A percentile compares a stretch with the other conserved stretches of the same genome.
These are phyloP conservation scores for Rhodotorula sp. DNA, from an alignment of 1,284 basidiomycete species.

Conservation along the genomic window DNA sequence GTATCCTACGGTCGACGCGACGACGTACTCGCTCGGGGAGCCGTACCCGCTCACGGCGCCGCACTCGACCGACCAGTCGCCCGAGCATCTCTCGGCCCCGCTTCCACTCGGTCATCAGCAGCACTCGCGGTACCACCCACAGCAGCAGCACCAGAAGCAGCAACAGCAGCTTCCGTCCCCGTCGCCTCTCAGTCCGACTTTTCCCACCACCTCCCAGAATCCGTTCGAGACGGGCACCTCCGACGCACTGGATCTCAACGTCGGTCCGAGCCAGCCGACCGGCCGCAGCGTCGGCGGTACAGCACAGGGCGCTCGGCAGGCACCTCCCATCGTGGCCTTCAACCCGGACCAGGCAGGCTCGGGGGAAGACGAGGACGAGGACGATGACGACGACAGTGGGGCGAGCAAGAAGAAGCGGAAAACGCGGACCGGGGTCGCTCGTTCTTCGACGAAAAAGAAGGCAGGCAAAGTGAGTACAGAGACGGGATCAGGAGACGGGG, in stretches of 20 bases:
- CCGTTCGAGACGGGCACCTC: not conserved
- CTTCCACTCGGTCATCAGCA: not conserved
- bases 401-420: slow-evolving; percentile 35
- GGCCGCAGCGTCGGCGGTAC: not conserved
- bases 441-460: not conserved
- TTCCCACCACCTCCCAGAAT: not conserved
- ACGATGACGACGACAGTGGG: slow-evolving; percentile 24
- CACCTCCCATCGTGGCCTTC: slow-evolving; percentile 25
- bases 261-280: not conserved
- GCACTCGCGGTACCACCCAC: not conserved
- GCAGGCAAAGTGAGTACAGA: slow-evolving; percentile 3
- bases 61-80: not conserved
- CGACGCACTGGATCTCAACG: not conserved
- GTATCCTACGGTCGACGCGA: not conserved
- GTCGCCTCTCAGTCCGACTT: not conserved
- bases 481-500: not conserved
- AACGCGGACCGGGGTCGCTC: not conserved
- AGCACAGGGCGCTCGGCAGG: not conserved
- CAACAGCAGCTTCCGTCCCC: not conserved
- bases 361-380: slow-evolving; percentile 39
- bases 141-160: not conserved
- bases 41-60: not conserved
- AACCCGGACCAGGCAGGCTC: slow-evolving; percentile 28
- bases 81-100: not conserved
- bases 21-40: not conserved